These are phyloP conservation scores for Perkinsus marinus DNA, from an alignment of 169 alveolate genomes.

Conservation along the genomic window DNA sequence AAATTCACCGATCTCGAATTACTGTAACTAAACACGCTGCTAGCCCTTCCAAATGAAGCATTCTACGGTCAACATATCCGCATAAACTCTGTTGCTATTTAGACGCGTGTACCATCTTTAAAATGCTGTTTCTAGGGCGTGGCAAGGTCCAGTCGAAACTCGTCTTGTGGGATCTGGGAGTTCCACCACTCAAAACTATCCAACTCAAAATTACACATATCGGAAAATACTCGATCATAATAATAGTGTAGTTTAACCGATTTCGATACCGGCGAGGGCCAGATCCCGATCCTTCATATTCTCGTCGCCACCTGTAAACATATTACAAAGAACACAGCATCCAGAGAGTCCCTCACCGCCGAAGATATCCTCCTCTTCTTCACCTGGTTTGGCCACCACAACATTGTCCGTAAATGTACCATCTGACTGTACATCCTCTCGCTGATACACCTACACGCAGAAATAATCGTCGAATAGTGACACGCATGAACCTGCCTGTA, in stretches of 20 bases:
- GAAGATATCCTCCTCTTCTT: neutral
- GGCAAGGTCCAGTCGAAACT: no score
- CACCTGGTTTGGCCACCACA: neutral
- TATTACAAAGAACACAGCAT: neutral
- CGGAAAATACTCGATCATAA: neutral
- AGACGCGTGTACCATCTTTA: no score
- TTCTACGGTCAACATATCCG: no score
- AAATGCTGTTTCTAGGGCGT: no score
- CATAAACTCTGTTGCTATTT: no score
- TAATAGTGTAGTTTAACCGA: neutral
- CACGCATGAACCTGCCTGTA: conserved; percentile 21
- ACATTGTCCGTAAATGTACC: conserved; percentile 1
- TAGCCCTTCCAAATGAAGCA: no score
- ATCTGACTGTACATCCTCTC: conserved; percentile 37
- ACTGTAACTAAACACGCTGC: no score
- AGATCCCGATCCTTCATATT: neutral
- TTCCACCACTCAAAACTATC: neutral
- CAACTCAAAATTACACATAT: no score
- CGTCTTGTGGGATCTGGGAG: neutral
- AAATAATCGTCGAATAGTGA: neutral
- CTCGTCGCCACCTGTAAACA: neutral
- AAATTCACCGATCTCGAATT: no score
- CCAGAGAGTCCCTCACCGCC: neutral
- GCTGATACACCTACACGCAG: conserved; percentile 34
- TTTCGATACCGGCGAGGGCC: neutral